Evolutionary conservation across 768 basidiomycete species (phyloP), one percentile per base, ranked within the genome.

Genomic region (Leccinum disarticulatum): DNA sequence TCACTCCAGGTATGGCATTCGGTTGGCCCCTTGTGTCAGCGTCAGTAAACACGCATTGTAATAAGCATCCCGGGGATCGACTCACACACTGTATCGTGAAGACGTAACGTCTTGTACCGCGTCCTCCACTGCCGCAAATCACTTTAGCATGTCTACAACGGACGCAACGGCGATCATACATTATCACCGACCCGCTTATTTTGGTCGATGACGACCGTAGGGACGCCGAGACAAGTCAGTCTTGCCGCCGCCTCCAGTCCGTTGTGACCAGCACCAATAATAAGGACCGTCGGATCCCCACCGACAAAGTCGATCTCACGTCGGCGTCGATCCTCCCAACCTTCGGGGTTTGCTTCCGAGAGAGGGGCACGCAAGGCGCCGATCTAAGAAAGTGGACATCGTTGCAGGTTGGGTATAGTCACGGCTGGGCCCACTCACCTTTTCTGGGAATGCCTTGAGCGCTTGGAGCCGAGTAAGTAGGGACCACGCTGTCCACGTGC

Each of bases 191-290:
- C 71, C 17, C 80, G 73, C 19, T 69, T 52, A 38, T 81, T 78
- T 61, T 74, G 75, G 63, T 89, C 87, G 14, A 89, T 72, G 19
- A 87, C 71, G 19, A 91, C 75, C 0, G 80, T 74, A 6, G 76
- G 67, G 15, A 91, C 75, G n/a, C 81, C 82, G 31, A 90, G 73
- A 43, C 73, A 74, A 61, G 84, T 83, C 61, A 91, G 74, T 28
- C 87, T 76, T 1, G 87, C 87, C 0, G 88, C 88, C 2, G 83
- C 65, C 41, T 76, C 81, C 36, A 92, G 72, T 4, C 89, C 90
- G 62, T 81, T 80, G 58, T 90, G 90, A 1, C 87, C 87, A 5
- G 80, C 86, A 13, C 87, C 86, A 28, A 88, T 76, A 49, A 90
- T 71, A 41, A 90, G 73, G 6, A 90, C 89, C 2, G 77, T 77